Percentiles rank a stretch among this genome's conserved stretches.
Evolutionary conservation across 225 moss, liverwort and hornwort species (phyloP).

Genomic region (Straminergon stramineum): DNA sequence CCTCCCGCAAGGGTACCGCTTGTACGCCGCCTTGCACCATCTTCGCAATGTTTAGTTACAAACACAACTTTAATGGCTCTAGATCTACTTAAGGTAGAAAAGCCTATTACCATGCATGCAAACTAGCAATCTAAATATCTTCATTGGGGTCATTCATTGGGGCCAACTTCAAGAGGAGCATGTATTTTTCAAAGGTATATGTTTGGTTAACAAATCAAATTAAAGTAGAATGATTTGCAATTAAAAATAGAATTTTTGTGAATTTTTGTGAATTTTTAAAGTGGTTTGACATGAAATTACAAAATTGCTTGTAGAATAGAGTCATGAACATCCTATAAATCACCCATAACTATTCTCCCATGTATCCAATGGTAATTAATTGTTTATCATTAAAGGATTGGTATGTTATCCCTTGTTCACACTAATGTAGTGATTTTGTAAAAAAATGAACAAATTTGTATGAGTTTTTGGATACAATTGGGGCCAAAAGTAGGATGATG

Average conservation of each 20-base stretch:
- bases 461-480: accelerated
- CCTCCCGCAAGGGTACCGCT: not conserved
- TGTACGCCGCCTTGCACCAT: not conserved
- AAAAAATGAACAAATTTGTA: not conserved
- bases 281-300: accelerated
- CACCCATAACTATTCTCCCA: accelerated
- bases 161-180: not conserved
- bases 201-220: not conserved
- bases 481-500: not conserved
- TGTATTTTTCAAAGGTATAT: accelerated
- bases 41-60: not conserved
- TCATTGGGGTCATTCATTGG: too few species aligned
- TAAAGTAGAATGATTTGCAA: not conserved
- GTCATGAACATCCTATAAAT: not conserved
- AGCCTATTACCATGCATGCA: too few species aligned
- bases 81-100: too few species aligned
- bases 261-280: not conserved
- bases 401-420: accelerated
- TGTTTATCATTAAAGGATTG: not conserved
- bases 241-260: not conserved
- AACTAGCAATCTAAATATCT: not conserved
- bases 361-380: not conserved
- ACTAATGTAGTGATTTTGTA: too few species aligned
- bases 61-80: not conserved
- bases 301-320: not conserved